phyloP scores from a whole-genome alignment of 305 asterid genomes.

The Solanum chacoense region DNA sequence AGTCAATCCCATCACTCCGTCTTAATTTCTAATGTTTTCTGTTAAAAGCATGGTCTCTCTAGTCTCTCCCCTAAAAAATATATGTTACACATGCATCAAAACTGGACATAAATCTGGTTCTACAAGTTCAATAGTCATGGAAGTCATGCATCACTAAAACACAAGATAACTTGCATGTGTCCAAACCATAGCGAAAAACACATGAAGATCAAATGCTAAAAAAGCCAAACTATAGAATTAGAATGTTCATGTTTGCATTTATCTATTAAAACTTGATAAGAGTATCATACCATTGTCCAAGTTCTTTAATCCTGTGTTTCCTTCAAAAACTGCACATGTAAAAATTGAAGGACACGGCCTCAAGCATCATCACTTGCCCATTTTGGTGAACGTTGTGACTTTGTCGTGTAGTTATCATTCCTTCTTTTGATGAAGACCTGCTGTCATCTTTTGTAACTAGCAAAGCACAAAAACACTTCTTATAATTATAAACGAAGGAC shows the following conservation, averaged over 20 bases:
- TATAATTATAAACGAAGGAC: neutral
- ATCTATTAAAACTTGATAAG: neutral
- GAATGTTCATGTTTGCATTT: neutral
- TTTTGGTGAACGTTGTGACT: neutral
- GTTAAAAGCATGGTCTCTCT: neutral
- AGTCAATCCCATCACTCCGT: neutral
- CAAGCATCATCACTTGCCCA: conserved; percentile 22
- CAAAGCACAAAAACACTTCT: conserved; percentile 1
- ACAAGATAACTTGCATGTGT: neutral
- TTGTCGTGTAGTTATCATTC: neutral
- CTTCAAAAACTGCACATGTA: conserved; percentile 17
- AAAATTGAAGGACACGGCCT: conserved; percentile 20
- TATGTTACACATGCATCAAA: neutral
- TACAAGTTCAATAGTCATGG: neutral
- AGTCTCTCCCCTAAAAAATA: neutral
- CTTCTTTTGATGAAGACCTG: conserved; percentile 9
- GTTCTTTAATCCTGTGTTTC: conserved; percentile 6
- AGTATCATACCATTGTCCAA: conserved; percentile 1
- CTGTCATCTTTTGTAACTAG: conserved; percentile 3
- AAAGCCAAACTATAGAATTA: neutral
- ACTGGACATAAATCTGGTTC: neutral
- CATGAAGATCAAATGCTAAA: neutral
- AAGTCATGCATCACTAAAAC: neutral
- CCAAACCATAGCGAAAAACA: neutral
- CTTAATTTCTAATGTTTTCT: neutral